Conservation (phyloP, 2,329 filamentous ascomycete species). For the Paradendryphiella salina region DNA sequence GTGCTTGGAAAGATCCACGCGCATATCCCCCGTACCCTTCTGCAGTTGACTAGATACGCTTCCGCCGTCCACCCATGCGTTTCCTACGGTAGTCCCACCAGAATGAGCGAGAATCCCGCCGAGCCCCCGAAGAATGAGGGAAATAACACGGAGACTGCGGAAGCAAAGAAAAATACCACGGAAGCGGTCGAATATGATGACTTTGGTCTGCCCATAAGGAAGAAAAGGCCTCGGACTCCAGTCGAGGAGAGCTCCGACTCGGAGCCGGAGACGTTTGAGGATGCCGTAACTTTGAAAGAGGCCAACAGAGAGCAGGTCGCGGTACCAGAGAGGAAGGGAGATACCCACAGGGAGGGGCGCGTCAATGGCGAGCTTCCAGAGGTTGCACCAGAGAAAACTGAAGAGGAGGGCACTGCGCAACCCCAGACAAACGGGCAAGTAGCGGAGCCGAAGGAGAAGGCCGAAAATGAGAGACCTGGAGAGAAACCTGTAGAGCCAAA, state of each 20-base stretch:
- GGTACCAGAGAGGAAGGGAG: slow-evolving; percentile 29
- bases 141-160: slow-evolving; percentile 20
- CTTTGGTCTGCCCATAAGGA: slow-evolving; percentile 69
- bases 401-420: slow-evolving; percentile 14
- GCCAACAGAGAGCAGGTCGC: slow-evolving; percentile 32
- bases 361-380: slow-evolving; percentile 6
- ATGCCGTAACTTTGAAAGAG: slow-evolving; percentile 32
- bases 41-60: slow-evolving; percentile 1
- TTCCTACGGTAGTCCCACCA: slow-evolving; percentile 24
- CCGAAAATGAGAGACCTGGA: slow-evolving; percentile 11
- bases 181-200: slow-evolving; percentile 63
- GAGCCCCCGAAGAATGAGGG: slow-evolving; percentile 33
- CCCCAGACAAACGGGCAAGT: slow-evolving; percentile 21
- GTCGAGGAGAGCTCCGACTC: slow-evolving; percentile 34
- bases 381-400: slow-evolving; percentile 7
- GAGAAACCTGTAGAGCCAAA: slow-evolving; percentile 13
- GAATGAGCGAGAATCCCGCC: slow-evolving; percentile 36
- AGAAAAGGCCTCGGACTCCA: slow-evolving; percentile 43
- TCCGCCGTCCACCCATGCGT: slow-evolving; percentile 15
- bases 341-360: slow-evolving; percentile 12
- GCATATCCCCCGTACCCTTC: neutral
- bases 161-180: slow-evolving; percentile 14
- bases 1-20: neutral
- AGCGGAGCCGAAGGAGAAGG: slow-evolving; percentile 13
- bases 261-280: slow-evolving; percentile 34